Evolutionary conservation across 257 asterid genomes (phyloP).

Genomic region (Fraxinus americana): DNA sequence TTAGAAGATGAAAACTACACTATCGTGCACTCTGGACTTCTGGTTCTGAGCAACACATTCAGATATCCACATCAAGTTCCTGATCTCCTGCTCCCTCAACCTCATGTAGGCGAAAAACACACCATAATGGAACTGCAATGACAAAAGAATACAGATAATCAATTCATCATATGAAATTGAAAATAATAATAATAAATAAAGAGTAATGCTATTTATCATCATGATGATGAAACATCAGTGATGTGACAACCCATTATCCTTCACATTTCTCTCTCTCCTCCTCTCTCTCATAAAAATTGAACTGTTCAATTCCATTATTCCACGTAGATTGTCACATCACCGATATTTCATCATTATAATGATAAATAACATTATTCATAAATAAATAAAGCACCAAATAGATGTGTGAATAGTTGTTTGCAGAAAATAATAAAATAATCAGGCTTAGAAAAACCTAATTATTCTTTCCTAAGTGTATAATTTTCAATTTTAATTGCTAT

Average conservation of each 20-base stretch:
- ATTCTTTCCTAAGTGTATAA: background rate
- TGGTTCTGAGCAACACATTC: slow-evolving; percentile 98
- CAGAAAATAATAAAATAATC: background rate
- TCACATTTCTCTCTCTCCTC: no score
- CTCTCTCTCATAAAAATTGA: no score
- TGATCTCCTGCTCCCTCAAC: slow-evolving; percentile 92
- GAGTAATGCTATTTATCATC: no score
- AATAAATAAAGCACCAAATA: background rate
- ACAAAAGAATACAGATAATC: slow-evolving; percentile 15
- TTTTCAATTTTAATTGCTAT: slow-evolving; percentile 7
- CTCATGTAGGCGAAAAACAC: slow-evolving; percentile 92
- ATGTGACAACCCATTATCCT: no score
- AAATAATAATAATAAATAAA: background rate
- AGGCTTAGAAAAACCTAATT: background rate
- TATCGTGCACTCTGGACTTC: slow-evolving; percentile 88
- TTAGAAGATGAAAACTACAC: slow-evolving; percentile 86
- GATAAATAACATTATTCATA: no score
- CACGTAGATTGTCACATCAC: no score
- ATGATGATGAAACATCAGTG: no score
- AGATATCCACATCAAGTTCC: slow-evolving; percentile 97
- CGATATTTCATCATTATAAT: no score
- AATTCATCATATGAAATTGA: background rate
- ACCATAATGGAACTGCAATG: slow-evolving; percentile 80
- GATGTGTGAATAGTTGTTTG: background rate
- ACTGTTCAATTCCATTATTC: no score